Percentiles rank a stretch among this genome's conserved stretches.
Evolutionary conservation across 176 grass and related monocot genomes (phyloP).

Genomic region (Guadua angustifolia): DNA sequence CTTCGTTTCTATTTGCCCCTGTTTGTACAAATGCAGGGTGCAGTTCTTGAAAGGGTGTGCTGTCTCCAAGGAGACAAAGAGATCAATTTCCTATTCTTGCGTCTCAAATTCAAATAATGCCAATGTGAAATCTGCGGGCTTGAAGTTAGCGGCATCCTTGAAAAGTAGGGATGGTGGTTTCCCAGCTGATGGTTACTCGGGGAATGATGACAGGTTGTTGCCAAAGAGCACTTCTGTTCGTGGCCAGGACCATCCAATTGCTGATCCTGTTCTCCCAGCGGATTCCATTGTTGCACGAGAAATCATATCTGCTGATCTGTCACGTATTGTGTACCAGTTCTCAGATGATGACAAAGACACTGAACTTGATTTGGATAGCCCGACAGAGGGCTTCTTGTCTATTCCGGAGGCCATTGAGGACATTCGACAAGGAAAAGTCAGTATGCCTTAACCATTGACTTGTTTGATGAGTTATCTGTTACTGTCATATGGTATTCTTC

Average conservation of each 20-base stretch:
- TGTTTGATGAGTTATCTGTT: background rate
- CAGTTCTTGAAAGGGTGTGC: too few species aligned
- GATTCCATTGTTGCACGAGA: constrained; percentile 49
- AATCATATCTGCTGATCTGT: constrained; percentile 45
- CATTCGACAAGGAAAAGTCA: constrained; percentile 84
- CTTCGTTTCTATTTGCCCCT: too few species aligned
- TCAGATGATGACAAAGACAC: constrained; percentile 39
- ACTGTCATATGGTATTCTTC: background rate
- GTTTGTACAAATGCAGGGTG: too few species aligned
- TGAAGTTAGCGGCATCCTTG: constrained; percentile 48
- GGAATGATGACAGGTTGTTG: constrained; percentile 2
- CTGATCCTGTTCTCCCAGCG: constrained; percentile 29
- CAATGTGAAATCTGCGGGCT: too few species aligned
- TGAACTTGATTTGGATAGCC: constrained; percentile 79
- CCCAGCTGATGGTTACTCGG: constrained; percentile 1
- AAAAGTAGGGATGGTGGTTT: constrained; percentile 41
- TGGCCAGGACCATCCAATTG: constrained; percentile 62
- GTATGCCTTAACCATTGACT: constrained; percentile 26
- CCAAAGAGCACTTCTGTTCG: constrained; percentile 59
- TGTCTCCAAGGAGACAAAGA: too few species aligned
- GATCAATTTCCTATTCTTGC: too few species aligned
- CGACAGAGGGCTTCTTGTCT: constrained; percentile 76
- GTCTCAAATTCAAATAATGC: too few species aligned
- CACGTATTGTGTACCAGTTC: constrained; percentile 40
- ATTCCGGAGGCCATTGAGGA: constrained; percentile 77